Conservation (phyloP, 768 basidiomycete genomes). For the Xerocomellus amylosporus region DNA sequence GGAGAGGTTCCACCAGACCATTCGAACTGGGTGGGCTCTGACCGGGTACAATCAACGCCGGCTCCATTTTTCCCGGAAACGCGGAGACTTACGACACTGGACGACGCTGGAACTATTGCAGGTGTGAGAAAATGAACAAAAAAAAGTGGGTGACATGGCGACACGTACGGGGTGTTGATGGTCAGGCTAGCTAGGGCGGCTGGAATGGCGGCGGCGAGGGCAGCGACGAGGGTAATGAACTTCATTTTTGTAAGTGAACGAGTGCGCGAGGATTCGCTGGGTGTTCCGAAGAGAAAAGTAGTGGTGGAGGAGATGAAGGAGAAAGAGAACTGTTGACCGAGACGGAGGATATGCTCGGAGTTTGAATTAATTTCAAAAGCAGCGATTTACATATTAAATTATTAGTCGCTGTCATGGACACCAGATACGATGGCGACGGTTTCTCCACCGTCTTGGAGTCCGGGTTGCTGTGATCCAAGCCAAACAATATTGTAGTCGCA, state of each 20-base stretch:
- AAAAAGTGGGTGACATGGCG: background rate
- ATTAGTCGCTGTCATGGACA: background rate
- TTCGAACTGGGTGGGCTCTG: conserved; percentile 57
- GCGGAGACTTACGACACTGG: conserved; percentile 46
- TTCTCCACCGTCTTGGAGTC: background rate
- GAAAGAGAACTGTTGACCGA: background rate
- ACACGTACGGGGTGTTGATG: conserved; percentile 69
- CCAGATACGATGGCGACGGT: background rate
- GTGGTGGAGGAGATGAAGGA: background rate
- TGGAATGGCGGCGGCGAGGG: conserved; percentile 31
- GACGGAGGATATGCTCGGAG: conserved; percentile 23
- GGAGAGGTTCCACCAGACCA: conserved; percentile 55
- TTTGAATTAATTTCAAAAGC: conserved; percentile 23
- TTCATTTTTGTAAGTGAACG: conserved; percentile 36
- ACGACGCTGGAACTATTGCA: conserved; percentile 37
- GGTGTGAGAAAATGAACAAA: background rate
- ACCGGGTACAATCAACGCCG: background rate
- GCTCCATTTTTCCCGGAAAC: background rate
- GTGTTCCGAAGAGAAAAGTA: background rate
- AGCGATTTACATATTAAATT: conserved; percentile 6
- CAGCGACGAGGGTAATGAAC: conserved; percentile 28
- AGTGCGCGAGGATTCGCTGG: conserved; percentile 16
- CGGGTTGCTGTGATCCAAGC: no score
- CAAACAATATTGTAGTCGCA: no score
- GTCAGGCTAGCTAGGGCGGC: conserved; percentile 43